Conservation (phyloP, 2,329 filamentous ascomycete genomes). For the Ophiostoma australiae region DNA sequence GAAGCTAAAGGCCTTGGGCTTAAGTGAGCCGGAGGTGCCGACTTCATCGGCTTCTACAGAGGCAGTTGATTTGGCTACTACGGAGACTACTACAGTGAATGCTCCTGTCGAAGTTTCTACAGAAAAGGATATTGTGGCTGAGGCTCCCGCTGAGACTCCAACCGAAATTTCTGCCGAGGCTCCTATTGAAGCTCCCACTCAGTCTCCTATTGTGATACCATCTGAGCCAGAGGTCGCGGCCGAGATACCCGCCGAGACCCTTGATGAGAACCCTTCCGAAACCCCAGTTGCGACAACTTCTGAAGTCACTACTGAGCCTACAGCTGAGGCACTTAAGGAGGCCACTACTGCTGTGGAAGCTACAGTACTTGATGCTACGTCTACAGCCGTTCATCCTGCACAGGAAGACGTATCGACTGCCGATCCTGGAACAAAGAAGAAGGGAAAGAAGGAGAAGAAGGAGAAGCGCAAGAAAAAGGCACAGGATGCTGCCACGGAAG, state of each 20-base stretch:
- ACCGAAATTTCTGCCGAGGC: neutral
- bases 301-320: neutral
- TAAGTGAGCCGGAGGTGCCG: neutral
- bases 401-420: neutral
- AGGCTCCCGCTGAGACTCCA: constrained; percentile 10
- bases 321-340: neutral
- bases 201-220: neutral
- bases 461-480: neutral
- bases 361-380: neutral
- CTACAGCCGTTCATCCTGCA: neutral
- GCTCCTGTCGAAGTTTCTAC: neutral
- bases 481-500: neutral
- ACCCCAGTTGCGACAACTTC: neutral
- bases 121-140: neutral
- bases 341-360: neutral
- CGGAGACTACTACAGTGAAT: constrained; percentile 7
- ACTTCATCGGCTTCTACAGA: neutral
- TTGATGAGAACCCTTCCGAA: neutral
- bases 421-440: neutral
- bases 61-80: neutral
- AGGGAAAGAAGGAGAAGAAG: neutral
- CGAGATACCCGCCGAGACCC: neutral
- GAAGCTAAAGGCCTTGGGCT: constrained; percentile 7
- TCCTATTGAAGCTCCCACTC: neutral
- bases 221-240: neutral